Percentiles rank a stretch among this genome's conserved stretches.
phyloP scores from a whole-genome alignment of 192 early-diverging fungal genomes.

The Coemansia sp. region DNA sequence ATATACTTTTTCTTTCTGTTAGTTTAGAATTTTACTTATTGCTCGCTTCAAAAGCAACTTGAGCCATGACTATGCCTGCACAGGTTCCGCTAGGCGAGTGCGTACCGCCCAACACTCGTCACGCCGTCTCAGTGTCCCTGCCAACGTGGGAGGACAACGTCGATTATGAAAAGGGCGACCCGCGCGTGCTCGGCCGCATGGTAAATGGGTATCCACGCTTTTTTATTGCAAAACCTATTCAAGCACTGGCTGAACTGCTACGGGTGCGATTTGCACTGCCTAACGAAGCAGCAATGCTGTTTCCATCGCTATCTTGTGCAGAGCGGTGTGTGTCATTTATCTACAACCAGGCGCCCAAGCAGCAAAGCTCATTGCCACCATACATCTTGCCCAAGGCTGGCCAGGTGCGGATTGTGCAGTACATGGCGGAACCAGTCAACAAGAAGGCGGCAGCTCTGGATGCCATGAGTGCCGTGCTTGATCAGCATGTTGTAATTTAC shows the following conservation, averaged over 20 bases:
- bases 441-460: slow-evolving; percentile 40
- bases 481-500: slow-evolving; percentile 58
- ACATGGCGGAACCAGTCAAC: slow-evolving; percentile 35
- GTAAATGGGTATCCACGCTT: slow-evolving; percentile 91
- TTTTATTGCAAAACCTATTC: slow-evolving; percentile 62
- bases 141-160: slow-evolving; percentile 90
- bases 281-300: slow-evolving; percentile 68
- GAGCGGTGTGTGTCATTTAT: slow-evolving; percentile 53
- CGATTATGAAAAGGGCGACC: slow-evolving; percentile 86
- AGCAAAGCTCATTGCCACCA: slow-evolving; percentile 2
- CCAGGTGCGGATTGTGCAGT: slow-evolving; percentile 45
- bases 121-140: slow-evolving; percentile 87
- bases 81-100: slow-evolving; percentile 61
- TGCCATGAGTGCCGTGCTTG: slow-evolving; percentile 45
- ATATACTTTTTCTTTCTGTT: not conserved
- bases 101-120: slow-evolving; percentile 70
- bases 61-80: slow-evolving; percentile 2
- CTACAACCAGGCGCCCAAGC: slow-evolving; percentile 43
- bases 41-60: slow-evolving; percentile 1
- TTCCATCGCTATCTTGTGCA: slow-evolving; percentile 67
- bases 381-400: slow-evolving; percentile 23
- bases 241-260: slow-evolving; percentile 44
- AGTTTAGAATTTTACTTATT: not conserved
- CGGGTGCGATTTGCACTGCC: slow-evolving; percentile 64
- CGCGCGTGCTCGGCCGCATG: slow-evolving; percentile 67